A percentile compares a stretch with the other conserved stretches of the same genome.
phyloP scores from a whole-genome alignment of 148 eudicot species.

The Diospyros kaki region DNA sequence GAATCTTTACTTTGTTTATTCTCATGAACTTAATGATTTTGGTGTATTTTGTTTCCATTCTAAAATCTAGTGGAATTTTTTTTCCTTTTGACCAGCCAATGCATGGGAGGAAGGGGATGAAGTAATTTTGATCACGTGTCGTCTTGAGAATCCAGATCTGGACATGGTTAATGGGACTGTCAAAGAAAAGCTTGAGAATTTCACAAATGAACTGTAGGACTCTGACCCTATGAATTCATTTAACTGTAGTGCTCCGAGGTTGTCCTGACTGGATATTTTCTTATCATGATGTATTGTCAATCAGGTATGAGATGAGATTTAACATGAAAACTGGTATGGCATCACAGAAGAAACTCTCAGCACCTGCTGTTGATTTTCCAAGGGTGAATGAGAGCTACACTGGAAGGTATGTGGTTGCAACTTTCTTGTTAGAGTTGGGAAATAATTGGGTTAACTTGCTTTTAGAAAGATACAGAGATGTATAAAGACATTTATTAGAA shows the following conservation, averaged over 20 bases:
- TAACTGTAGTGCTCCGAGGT: not conserved
- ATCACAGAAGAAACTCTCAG: slow-evolving; percentile 79
- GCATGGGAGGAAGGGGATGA: slow-evolving; percentile 99
- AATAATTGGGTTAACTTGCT: not conserved
- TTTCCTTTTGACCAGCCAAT: slow-evolving; percentile 46
- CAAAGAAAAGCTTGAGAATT: slow-evolving; percentile 58
- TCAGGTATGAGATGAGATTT: slow-evolving; percentile 96
- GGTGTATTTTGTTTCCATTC: not conserved
- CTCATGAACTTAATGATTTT: not conserved
- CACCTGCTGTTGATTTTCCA: slow-evolving; percentile 85
- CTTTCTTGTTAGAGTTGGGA: not conserved
- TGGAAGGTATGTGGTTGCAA: slow-evolving; percentile 53
- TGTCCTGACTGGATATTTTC: slow-evolving; percentile 10
- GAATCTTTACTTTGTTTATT: not conserved
- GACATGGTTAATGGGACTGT: slow-evolving; percentile 62
- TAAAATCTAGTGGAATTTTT: not conserved
- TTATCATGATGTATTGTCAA: not conserved
- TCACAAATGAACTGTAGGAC: slow-evolving; percentile 72
- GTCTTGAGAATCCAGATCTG: slow-evolving; percentile 76
- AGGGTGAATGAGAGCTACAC: slow-evolving; percentile 82
- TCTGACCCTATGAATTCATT: not conserved
- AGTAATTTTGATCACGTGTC: slow-evolving; percentile 76
- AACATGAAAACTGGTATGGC: slow-evolving; percentile 81
- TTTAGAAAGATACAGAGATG: not conserved
- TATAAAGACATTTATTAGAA: no score